These are phyloP conservation scores for Sugiyamaella smithiae DNA, from an alignment of 805 yeast genomes.

Conservation along the genomic window DNA sequence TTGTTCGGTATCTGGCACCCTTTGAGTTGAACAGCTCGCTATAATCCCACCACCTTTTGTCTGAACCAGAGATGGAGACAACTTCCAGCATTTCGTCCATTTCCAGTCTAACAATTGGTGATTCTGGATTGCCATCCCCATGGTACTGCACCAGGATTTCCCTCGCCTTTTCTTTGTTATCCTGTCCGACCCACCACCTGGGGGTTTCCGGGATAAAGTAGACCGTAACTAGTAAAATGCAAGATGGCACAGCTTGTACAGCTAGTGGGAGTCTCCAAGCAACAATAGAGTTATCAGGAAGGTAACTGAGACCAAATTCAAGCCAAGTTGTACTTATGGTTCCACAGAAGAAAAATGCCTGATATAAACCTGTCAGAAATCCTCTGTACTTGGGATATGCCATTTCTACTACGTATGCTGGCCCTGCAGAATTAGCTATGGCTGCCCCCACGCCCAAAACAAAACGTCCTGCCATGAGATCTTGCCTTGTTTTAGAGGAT, in stretches of 20 bases:
- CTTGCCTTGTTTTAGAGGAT: slow-evolving; percentile 48
- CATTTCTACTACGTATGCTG: slow-evolving; percentile 74
- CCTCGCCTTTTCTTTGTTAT: slow-evolving; percentile 43
- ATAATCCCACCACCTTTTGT: slow-evolving; percentile 3
- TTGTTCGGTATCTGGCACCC: slow-evolving; percentile 10
- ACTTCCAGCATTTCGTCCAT: slow-evolving; percentile 19
- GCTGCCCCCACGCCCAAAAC: slow-evolving; percentile 75
- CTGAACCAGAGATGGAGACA: slow-evolving; percentile 6
- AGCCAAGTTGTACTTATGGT: slow-evolving; percentile 73
- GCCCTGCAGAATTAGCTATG: slow-evolving; percentile 68
- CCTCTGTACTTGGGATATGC: slow-evolving; percentile 62
- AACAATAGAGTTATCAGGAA: slow-evolving; percentile 34
- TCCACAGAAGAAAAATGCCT: slow-evolving; percentile 68
- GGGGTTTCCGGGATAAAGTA: slow-evolving; percentile 82
- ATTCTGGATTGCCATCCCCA: slow-evolving; percentile 16
- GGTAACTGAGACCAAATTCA: slow-evolving; percentile 63
- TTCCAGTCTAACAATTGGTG: slow-evolving; percentile 13
- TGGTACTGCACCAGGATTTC: slow-evolving; percentile 33
- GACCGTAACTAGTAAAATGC: slow-evolving; percentile 48
- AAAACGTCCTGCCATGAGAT: slow-evolving; percentile 65
- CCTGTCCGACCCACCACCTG: slow-evolving; percentile 69
- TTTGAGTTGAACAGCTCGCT: slow-evolving; percentile 12
- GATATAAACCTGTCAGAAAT: slow-evolving; percentile 58
- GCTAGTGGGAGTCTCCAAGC: slow-evolving; percentile 78
- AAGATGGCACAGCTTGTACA: slow-evolving; percentile 58